Base-by-base conservation (phyloP, 495 filamentous ascomycete species). In the Cenococcum geophilum region DNA sequence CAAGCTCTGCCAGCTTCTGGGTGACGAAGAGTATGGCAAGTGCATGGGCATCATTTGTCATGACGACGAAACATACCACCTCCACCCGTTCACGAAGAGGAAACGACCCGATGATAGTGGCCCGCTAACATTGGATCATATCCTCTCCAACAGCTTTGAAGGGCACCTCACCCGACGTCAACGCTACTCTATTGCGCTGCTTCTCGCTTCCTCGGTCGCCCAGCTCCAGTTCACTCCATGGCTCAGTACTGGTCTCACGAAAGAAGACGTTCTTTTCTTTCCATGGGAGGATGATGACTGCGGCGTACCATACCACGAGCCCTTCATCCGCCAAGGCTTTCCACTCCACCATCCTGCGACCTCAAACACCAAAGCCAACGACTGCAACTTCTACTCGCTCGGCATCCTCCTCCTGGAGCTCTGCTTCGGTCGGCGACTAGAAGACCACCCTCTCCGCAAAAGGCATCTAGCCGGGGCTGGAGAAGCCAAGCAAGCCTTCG, bases 391-490 rank as follows among this genome's bases (percentile, higher is more conserved):
- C 45, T 45, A 1, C 43, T 52, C 56, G 0, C 61, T 67, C 12
- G 64, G 64, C 35, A 64, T 67, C n/a, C 49, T 67, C n/a, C 56
- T 67, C 23, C 57, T 67, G 1, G 64, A 67, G 22, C 61, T 67
- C n/a, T 67, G 64, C 56, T 67, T 67, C 20, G 52, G 52, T 14
- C 20, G 55, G 11, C 20, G 54, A 23, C 23, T 67, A 14, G 64
- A 67, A 34, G 49, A 55, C 20, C 61, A 57, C 16, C 57, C 60
- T 11, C 27, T 64, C 12, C 61, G 64, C 37, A 50, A 57, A 25
- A 57, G 34, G 18, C 40, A 55, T 22, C 56, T 47, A 12, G 23
- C 36, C 34, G 49, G 35, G 1, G 47, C 4, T 18, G 61, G 23
- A 18, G 27, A 34, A 1, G 16, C 55, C 4, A 64, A 59, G 25